phyloP scores from a whole-genome alignment of 345 rosid species.

The Eucalyptus camaldulensis region DNA sequence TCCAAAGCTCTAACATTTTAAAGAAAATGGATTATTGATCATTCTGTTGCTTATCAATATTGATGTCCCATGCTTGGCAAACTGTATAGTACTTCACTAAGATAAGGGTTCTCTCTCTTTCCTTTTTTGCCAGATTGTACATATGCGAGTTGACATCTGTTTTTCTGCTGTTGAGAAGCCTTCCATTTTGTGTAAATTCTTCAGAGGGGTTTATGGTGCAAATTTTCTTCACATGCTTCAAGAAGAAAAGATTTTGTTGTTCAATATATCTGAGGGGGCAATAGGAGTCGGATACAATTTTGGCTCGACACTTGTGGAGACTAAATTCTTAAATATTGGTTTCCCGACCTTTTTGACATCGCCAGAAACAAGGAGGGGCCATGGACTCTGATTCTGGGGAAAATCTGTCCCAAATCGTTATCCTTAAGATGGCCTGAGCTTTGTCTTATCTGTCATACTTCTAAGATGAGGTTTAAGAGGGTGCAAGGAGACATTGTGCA shows the following conservation, averaged over 20 bases:
- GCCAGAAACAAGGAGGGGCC: not conserved
- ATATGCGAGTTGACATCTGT: accelerated
- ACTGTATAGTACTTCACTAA: not conserved
- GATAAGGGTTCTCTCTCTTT: not conserved
- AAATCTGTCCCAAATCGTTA: not conserved
- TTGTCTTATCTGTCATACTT: not conserved
- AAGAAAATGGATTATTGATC: not conserved
- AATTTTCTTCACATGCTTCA: not conserved
- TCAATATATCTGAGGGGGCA: accelerated
- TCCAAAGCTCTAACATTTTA: not conserved
- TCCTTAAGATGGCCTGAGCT: not conserved
- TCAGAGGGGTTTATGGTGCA: not conserved
- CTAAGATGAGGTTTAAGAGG: not conserved
- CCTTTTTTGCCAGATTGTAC: not conserved
- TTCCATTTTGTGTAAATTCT: not conserved
- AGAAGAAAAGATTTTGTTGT: not conserved
- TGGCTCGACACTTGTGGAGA: not conserved
- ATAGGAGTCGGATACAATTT: not conserved
- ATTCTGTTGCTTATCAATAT: not conserved
- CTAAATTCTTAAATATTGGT: not conserved
- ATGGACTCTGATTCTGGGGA: not conserved
- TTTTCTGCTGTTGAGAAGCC: not conserved
- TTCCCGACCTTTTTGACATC: not conserved
- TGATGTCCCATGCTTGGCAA: not conserved
- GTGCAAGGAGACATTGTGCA: not conserved